These are phyloP conservation scores for Cyclotella kingstonii DNA, from an alignment of 108 stramenopile genomes.

Conservation along the genomic window DNA sequence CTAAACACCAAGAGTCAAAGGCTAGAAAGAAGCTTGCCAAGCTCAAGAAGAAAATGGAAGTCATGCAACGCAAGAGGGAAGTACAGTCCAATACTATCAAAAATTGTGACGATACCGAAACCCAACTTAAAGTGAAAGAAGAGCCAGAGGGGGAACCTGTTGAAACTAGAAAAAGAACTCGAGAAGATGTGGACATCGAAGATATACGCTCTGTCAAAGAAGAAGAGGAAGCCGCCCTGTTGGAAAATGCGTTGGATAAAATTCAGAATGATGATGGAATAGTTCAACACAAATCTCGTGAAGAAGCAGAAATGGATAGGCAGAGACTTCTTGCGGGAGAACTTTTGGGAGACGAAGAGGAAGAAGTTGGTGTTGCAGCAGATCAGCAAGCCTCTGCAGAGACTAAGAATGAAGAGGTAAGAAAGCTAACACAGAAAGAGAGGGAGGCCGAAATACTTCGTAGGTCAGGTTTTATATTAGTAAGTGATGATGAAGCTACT, in stretches of 20 bases:
- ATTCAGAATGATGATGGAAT: constrained; percentile 51
- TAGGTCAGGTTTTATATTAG: constrained; percentile 64
- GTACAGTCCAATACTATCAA: constrained; percentile 22
- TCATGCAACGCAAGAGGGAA: constrained; percentile 70
- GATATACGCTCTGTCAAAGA: constrained; percentile 28
- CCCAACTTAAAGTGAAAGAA: constrained; percentile 28
- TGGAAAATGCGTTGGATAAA: constrained; percentile 72
- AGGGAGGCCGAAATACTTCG: constrained; percentile 63
- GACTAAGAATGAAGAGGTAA: neutral
- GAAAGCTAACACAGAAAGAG: constrained; percentile 52
- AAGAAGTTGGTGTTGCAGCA: constrained; percentile 28
- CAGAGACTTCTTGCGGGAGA: constrained; percentile 75
- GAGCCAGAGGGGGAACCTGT: constrained; percentile 19
- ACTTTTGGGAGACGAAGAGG: constrained; percentile 57
- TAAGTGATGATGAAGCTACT: constrained; percentile 77
- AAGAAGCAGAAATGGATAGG: constrained; percentile 82
- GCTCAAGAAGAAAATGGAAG: constrained; percentile 78
- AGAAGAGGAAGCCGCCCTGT: constrained; percentile 57
- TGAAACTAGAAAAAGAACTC: constrained; percentile 36
- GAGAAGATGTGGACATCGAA: constrained; percentile 30
- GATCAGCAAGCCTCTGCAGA: constrained; percentile 34
- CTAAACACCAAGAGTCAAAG: constrained; percentile 68
- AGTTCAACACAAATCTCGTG: constrained; percentile 65
- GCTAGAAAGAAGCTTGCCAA: constrained; percentile 53
- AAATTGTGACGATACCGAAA: constrained; percentile 17